These are phyloP conservation scores for Emmonsiellopsis sp. DNA, from an alignment of 2,329 filamentous ascomycete genomes.

Conservation along the genomic window DNA sequence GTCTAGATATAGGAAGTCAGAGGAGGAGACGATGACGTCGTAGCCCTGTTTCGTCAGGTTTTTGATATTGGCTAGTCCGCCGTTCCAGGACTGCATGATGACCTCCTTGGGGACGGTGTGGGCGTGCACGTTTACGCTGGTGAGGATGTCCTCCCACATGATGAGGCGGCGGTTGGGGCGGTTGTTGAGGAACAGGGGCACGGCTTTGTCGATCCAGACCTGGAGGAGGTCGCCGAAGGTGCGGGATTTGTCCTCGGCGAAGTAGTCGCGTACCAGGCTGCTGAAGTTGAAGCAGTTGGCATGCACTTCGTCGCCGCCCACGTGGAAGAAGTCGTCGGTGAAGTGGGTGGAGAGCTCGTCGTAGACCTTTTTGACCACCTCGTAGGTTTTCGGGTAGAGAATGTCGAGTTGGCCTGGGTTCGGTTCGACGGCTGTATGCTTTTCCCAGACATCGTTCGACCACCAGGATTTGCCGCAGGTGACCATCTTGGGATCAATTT, in stretches of 20 bases:
- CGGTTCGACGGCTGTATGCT: conserved; percentile 48
- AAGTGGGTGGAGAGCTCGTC: conserved; percentile 43
- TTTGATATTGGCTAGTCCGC: conserved; percentile 41
- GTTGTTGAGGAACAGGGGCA: conserved; percentile 40
- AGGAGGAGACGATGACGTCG: conserved; percentile 47
- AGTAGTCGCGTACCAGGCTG: conserved; percentile 39
- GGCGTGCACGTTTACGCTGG: conserved; percentile 34
- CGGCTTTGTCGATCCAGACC: conserved; percentile 44
- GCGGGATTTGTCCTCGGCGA: conserved; percentile 40
- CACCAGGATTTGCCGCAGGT: conserved; percentile 50
- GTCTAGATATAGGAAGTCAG: conserved; percentile 49
- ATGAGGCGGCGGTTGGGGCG: conserved; percentile 41
- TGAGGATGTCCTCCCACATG: conserved; percentile 49
- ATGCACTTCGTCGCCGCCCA: conserved; percentile 48
- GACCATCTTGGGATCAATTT: conserved; percentile 47
- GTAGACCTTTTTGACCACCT: conserved; percentile 46
- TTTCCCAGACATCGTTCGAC: conserved; percentile 48
- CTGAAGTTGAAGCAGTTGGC: conserved; percentile 50
- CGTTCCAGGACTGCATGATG: conserved; percentile 48
- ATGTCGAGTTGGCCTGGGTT: conserved; percentile 50
- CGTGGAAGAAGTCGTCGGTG: conserved; percentile 45
- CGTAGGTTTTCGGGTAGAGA: conserved; percentile 47
- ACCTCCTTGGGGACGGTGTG: conserved; percentile 41
- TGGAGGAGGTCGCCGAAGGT: conserved; percentile 45
- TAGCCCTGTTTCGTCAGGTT: conserved; percentile 43